phyloP scores from a whole-genome alignment of 768 basidiomycete species.

The Lactarius sanguifluus region DNA sequence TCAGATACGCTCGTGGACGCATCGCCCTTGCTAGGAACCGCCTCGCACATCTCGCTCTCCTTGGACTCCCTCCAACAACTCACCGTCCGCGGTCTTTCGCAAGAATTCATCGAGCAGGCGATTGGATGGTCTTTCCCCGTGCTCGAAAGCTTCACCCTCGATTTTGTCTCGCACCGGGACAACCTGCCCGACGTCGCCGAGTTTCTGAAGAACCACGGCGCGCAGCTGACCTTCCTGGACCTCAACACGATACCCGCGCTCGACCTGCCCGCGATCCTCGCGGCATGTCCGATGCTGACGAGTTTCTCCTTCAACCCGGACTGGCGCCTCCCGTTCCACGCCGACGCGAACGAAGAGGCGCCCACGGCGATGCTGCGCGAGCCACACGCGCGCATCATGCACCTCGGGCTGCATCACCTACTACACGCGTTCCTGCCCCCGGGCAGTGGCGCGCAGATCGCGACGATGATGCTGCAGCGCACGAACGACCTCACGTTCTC shows the following conservation, averaged over 20 bases:
- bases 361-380: conserved; percentile 36
- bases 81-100: conserved; percentile 56
- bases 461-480: conserved; percentile 42
- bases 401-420: conserved; percentile 70
- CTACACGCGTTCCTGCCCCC: conserved; percentile 61
- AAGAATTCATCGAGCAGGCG: conserved; percentile 69
- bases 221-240: conserved; percentile 61
- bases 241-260: conserved; percentile 56
- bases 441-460: conserved; percentile 43
- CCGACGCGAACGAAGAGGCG: conserved; percentile 27
- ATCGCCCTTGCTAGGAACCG: conserved; percentile 56
- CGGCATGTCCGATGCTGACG: conserved; percentile 58
- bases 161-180: conserved; percentile 45
- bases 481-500: conserved; percentile 68
- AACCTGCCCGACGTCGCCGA: conserved; percentile 58
- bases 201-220: conserved; percentile 62
- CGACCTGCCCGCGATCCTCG: conserved; percentile 59
- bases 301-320: conserved; percentile 75
- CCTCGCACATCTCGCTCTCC: conserved; percentile 52
- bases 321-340: conserved; percentile 50
- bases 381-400: conserved; percentile 57
- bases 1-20: conserved; percentile 38
- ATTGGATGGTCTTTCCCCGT: conserved; percentile 63
- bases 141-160: conserved; percentile 57
- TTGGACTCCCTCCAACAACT: conserved; percentile 62